phyloP scores from a whole-genome alignment of 352 stramenopile species.

The Elongisporangium senticosum region DNA sequence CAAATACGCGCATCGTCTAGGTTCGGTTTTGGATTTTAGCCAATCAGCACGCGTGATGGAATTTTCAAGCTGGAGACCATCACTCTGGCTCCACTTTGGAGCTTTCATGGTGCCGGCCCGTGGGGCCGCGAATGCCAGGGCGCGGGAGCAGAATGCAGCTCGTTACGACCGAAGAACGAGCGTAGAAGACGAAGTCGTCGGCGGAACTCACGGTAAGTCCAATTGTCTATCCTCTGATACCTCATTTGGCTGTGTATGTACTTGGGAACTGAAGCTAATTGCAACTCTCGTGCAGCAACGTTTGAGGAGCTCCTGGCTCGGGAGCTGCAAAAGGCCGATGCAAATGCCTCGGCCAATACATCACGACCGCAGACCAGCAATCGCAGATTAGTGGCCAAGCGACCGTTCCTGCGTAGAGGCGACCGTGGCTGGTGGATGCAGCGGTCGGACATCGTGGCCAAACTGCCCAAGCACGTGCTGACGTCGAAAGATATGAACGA shows the following conservation, averaged over 20 bases:
- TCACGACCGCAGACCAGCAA: background rate
- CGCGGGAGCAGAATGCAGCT: constrained; percentile 21
- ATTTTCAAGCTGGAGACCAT: constrained; percentile 5
- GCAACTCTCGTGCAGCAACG: constrained; percentile 23
- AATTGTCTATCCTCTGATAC: background rate
- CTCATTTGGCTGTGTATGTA: background rate
- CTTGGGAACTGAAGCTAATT: background rate
- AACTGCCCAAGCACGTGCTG: constrained; percentile 58
- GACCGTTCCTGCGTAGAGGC: constrained; percentile 69
- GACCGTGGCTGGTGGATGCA: constrained; percentile 84
- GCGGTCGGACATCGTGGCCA: constrained; percentile 38
- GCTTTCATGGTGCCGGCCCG: constrained; percentile 8
- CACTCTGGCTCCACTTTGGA: constrained; percentile 9
- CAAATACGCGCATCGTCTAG: background rate
- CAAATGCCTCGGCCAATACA: background rate
- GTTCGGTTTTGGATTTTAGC: constrained; percentile 1
- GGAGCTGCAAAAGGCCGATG: constrained; percentile 36
- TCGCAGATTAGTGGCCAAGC: constrained; percentile 16
- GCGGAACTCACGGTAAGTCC: constrained; percentile 12
- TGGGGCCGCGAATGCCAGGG: constrained; percentile 6
- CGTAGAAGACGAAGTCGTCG: constrained; percentile 16
- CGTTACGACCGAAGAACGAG: constrained; percentile 10
- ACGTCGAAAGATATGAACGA: constrained; percentile 34
- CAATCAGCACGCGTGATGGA: constrained; percentile 1
- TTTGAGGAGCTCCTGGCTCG: constrained; percentile 69